These are phyloP conservation scores for Trypanosoma rangeli DNA, from an alignment of 208 protist genomes.

Conservation along the genomic window DNA sequence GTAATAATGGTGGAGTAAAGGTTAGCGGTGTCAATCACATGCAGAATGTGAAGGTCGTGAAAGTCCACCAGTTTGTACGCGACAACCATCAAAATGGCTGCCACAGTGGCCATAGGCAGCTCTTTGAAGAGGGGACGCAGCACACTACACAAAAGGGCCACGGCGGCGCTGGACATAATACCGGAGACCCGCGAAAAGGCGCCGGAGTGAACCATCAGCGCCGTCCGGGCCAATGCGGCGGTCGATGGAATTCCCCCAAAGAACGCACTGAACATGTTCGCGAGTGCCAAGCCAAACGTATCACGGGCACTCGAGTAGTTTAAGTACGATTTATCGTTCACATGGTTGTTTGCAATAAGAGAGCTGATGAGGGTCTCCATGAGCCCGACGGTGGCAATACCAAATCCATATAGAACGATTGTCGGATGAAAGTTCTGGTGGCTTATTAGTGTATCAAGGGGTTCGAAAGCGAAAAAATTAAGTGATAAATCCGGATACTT, in stretches of 20 bases:
- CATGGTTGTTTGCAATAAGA: slow-evolving; percentile 33
- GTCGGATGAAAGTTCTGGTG: slow-evolving; percentile 16
- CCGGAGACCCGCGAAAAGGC: slow-evolving; percentile 29
- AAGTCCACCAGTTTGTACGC: slow-evolving; percentile 36
- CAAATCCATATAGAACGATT: slow-evolving; percentile 34
- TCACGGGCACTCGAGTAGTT: slow-evolving; percentile 35
- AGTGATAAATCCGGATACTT: slow-evolving; percentile 32
- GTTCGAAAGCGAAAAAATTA: slow-evolving; percentile 23
- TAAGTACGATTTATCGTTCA: slow-evolving; percentile 29
- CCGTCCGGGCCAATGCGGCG: slow-evolving; percentile 30
- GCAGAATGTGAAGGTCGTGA: slow-evolving; percentile 26
- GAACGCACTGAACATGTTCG: slow-evolving; percentile 30
- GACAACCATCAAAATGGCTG: slow-evolving; percentile 37
- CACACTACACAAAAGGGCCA: slow-evolving; percentile 26
- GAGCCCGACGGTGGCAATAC: slow-evolving; percentile 28
- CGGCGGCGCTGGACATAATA: slow-evolving; percentile 12
- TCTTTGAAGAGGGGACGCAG: slow-evolving; percentile 30
- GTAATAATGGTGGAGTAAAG: slow-evolving; percentile 37
- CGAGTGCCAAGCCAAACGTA: slow-evolving; percentile 30
- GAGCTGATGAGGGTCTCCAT: slow-evolving; percentile 38
- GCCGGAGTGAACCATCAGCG: slow-evolving; percentile 30
- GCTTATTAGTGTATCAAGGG: slow-evolving; percentile 9
- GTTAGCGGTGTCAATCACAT: slow-evolving; percentile 35
- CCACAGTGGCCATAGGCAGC: slow-evolving; percentile 33
- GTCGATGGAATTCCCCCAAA: slow-evolving; percentile 34